Percentiles rank a stretch among this genome's conserved stretches.
These are phyloP conservation scores for Leishmania gerbilli DNA, from an alignment of 208 protist genomes.

Conservation along the genomic window DNA sequence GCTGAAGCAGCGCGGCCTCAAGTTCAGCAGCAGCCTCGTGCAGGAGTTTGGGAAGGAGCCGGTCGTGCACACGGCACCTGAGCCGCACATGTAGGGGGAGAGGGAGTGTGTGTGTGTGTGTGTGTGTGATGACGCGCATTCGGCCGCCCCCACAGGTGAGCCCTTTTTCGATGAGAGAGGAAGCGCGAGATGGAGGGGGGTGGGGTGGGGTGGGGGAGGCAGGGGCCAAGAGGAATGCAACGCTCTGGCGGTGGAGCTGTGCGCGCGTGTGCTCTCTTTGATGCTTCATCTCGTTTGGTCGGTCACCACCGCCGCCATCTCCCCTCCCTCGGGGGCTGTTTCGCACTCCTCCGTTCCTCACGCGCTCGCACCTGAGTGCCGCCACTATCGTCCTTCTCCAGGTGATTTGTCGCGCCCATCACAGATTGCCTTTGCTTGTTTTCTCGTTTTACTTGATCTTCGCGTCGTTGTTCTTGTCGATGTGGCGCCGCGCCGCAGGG, in stretches of 20 bases:
- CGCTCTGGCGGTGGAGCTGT: not conserved
- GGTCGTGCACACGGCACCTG: constrained; percentile 61
- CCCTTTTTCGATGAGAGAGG: not conserved
- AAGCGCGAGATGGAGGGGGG: not conserved
- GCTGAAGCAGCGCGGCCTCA: constrained; percentile 75
- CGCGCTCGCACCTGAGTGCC: not conserved
- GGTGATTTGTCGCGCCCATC: not conserved
- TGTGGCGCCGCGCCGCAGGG: not conserved
- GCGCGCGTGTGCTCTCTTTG: not conserved
- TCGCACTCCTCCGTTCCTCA: not conserved
- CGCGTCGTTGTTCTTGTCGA: not conserved
- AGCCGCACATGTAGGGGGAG: constrained; percentile 18
- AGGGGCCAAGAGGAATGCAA: not conserved
- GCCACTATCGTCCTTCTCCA: not conserved
- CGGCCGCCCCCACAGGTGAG: not conserved
- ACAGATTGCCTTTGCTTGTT: not conserved
- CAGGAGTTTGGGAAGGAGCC: constrained; percentile 90
- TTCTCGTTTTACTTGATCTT: not conserved
- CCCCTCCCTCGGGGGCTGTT: not conserved
- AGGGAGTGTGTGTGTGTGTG: too few relatives aligned
- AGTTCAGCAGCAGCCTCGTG: constrained; percentile 80
- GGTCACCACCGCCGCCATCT: not conserved
- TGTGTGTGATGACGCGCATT: not conserved
- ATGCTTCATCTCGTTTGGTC: not conserved
- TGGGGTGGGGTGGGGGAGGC: not conserved